phyloP scores from a whole-genome alignment of 345 rosid species.

The Eucalyptus coolabah region DNA sequence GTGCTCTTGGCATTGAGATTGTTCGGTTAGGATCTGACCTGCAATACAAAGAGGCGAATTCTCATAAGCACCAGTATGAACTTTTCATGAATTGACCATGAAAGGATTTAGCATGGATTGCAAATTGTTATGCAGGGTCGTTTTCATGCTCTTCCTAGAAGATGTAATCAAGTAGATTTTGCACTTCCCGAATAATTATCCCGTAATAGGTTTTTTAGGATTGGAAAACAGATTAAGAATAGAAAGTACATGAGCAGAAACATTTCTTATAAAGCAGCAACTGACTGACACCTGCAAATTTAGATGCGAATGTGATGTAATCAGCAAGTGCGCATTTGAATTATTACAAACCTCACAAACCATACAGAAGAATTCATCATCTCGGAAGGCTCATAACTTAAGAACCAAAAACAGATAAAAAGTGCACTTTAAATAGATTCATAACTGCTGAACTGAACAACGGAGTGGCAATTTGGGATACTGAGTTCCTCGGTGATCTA shows the following conservation, averaged over 20 bases:
- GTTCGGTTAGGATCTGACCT: background rate
- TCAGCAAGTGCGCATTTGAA: background rate
- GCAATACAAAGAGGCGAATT: background rate
- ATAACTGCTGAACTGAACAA: background rate
- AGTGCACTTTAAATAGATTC: background rate
- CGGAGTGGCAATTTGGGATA: background rate
- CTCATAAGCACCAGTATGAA: background rate
- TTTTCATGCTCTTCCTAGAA: background rate
- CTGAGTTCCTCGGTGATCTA: background rate
- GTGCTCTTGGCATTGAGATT: background rate
- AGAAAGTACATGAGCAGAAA: background rate
- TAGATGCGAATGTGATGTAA: background rate
- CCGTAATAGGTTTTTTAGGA: background rate
- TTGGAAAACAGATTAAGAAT: background rate
- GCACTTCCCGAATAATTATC: background rate
- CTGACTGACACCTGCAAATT: background rate
- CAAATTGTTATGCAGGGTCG: background rate
- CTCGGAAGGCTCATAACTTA: background rate
- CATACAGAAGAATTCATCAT: background rate
- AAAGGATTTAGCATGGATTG: background rate
- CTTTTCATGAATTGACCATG: background rate
- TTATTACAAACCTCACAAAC: background rate
- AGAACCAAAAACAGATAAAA: too few relatives aligned
- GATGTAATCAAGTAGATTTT: background rate
- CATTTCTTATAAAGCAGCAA: background rate